Conservation (phyloP, 192 early-diverging fungal genomes). For the Coemansia sp. region DNA sequence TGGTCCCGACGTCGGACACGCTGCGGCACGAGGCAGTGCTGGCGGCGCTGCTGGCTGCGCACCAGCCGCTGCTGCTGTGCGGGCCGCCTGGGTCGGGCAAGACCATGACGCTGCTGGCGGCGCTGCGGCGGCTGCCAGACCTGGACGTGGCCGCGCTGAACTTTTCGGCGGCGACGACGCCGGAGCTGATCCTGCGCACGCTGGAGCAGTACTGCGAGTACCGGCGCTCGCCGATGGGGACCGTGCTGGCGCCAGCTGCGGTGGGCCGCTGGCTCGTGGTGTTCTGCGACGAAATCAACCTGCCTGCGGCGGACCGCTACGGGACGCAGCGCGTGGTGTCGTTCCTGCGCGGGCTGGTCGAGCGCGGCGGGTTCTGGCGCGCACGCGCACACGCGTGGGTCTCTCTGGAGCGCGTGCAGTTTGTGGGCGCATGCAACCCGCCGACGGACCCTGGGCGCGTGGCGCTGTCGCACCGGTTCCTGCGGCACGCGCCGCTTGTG, state of each 20-base stretch:
- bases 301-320: constrained; percentile 95
- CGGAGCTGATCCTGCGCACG: constrained; percentile 91
- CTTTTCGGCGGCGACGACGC: constrained; percentile 97
- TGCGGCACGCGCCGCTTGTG: constrained; percentile 93
- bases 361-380: constrained; percentile 97
- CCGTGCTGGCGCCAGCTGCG: constrained; percentile 77
- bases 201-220: constrained; percentile 99
- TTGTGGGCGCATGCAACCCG: constrained; percentile 99
- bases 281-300: constrained; percentile 99
- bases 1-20: constrained; percentile 98
- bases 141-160: constrained; percentile 98
- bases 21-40: constrained; percentile 95
- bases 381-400: constrained; percentile 88
- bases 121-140: constrained; percentile 88
- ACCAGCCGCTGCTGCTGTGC: constrained; percentile 92
- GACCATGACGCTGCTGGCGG: constrained; percentile 98
- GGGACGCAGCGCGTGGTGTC: constrained; percentile 98
- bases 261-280: constrained; percentile 95
- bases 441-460: constrained; percentile 99
- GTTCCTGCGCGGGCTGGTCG: constrained; percentile 92
- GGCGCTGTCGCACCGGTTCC: constrained; percentile 90
- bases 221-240: constrained; percentile 89
- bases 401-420: constrained; percentile 94
- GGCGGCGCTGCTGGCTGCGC: constrained; percentile 94
- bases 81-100: constrained; percentile 99